Conservation (phyloP, 2,329 filamentous ascomycete species). For the Ceratocystis ficicola region DNA sequence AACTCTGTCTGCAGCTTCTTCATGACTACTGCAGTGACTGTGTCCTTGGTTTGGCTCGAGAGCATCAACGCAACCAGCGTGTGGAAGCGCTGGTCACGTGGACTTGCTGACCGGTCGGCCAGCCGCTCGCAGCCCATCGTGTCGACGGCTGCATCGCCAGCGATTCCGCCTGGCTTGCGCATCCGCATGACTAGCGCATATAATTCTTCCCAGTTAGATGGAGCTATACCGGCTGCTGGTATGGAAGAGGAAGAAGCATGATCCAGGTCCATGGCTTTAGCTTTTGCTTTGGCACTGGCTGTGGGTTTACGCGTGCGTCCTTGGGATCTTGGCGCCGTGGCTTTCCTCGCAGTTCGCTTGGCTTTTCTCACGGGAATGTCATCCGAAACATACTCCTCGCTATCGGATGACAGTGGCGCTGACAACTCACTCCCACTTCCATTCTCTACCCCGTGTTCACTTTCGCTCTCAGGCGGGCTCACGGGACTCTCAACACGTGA, state of each 20-base stretch:
- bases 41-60: conserved; percentile 86
- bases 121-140: conserved; percentile 91
- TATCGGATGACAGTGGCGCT: conserved; percentile 12
- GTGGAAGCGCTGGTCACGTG: conserved; percentile 60
- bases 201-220: conserved; percentile 70
- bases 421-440: not conserved
- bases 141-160: conserved; percentile 74
- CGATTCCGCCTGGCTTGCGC: conserved; percentile 44
- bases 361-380: not conserved
- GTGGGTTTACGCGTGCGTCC: conserved; percentile 36
- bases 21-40: conserved; percentile 77
- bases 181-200: conserved; percentile 69
- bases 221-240: conserved; percentile 32
- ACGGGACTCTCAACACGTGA: not conserved
- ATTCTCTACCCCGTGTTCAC: not conserved
- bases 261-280: conserved; percentile 1
- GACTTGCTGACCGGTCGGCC: conserved; percentile 41
- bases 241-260: not conserved
- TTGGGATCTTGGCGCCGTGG: not conserved
- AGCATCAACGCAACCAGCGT: conserved; percentile 83
- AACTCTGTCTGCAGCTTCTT: conserved; percentile 63
- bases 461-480: not conserved
- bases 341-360: not conserved
- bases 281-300: conserved; percentile 29
- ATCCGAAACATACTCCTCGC: conserved; percentile 10